Percentiles rank a stretch among this genome's conserved stretches.
These are phyloP conservation scores for Ogataea siamensis DNA, from an alignment of 805 yeast species.

Conservation along the genomic window DNA sequence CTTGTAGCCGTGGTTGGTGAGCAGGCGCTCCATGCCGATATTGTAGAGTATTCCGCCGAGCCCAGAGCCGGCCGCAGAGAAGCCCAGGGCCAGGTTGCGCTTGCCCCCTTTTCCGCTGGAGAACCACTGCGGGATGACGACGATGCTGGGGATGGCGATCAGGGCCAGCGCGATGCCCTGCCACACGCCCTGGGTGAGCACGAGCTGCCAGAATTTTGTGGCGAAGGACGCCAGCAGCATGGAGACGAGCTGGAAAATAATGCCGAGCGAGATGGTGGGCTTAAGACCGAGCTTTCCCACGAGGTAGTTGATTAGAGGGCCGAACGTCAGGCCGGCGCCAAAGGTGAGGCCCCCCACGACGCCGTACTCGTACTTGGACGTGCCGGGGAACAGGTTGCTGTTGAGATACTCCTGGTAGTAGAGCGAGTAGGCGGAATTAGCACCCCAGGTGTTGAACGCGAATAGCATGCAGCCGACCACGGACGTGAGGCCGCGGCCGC, in stretches of 20 bases:
- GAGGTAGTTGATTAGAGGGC: conserved; percentile 46
- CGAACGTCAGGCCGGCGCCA: conserved; percentile 48
- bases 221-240: conserved; percentile 60
- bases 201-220: conserved; percentile 61
- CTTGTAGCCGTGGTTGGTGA: conserved; percentile 36
- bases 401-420: conserved; percentile 57
- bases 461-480: conserved; percentile 48
- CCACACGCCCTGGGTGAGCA: conserved; percentile 64
- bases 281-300: conserved; percentile 45
- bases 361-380: conserved; percentile 58
- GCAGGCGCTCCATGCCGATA: conserved; percentile 46
- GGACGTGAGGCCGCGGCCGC: conserved; percentile 57
- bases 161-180: conserved; percentile 58
- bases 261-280: conserved; percentile 45
- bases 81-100: conserved; percentile 52
- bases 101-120: conserved; percentile 39
- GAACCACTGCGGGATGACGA: conserved; percentile 70
- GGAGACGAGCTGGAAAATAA: conserved; percentile 49
- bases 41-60: conserved; percentile 50
- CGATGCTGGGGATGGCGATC: conserved; percentile 56
- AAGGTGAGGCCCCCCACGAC: conserved; percentile 67
- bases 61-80: conserved; percentile 52
- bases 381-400: conserved; percentile 50
- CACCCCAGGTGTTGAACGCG: conserved; percentile 70
- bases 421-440: conserved; percentile 64